Evolutionary conservation across 768 basidiomycete species (phyloP), one percentile per base, ranked within the genome.

Genomic region (Podaxis pistillaris): DNA sequence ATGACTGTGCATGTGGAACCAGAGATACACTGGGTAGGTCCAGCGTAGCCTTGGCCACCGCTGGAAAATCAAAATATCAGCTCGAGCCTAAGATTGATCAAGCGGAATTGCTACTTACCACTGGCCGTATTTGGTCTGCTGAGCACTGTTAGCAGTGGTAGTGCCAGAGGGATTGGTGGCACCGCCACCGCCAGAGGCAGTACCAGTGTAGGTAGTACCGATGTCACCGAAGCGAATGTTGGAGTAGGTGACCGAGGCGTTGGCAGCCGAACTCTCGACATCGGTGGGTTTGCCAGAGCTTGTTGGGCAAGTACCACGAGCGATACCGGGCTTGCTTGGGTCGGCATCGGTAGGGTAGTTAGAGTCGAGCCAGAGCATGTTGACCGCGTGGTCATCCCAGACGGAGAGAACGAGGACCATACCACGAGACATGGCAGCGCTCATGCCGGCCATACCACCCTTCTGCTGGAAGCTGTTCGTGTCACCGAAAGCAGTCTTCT

Each of bases 301-400:
- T 56, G 81, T 81, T 2, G 83, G 56, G 74, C 82, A 84, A 55
- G 78, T 72, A 41, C 83, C 83, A 72, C 83, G 83, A 49, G 76
- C 71, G 60, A 81, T 74, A 72, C 83, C 83, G 40, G 75, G 75
- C 41, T 64, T 55, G 64, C 73, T 68, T 38, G 79, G 67, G 70
- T 70, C 70, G 11, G 64, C 66, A 60, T 64, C 65, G 49, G 63
- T 68, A 49, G 78, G 83, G 76, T 80, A 83, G 74, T 73, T 73
- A 67, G 73, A 71, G 76, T 84, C 82, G 73, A 84, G 80, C 78
- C 83, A 84, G 72, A 82, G 79, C 83, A 84, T 84, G 72, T 78
- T 72, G 63, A 72, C 82, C 47, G 75, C 78, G 68, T 84, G 74
- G 75, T 84, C 82, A 68, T 83, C 82, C 83, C 83, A 82, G 64